Percentiles rank a stretch among this genome's conserved stretches.
phyloP scores from a whole-genome alignment of 805 yeast species.

The Cyberlindnera samutprakarnensis region DNA sequence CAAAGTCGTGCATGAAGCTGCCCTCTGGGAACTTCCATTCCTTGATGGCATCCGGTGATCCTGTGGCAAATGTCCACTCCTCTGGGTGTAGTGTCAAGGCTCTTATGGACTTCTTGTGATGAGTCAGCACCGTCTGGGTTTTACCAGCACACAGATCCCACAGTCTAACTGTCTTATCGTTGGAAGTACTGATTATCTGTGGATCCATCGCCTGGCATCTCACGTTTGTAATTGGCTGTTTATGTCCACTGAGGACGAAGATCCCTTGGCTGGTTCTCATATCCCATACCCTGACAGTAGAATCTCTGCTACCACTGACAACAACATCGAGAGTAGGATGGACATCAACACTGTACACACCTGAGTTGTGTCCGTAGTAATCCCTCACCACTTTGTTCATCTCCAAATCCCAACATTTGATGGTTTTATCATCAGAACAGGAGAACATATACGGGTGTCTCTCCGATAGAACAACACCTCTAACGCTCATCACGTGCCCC shows the following conservation, averaged over 20 bases:
- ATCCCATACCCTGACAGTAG: conserved; percentile 89
- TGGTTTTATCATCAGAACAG: conserved; percentile 88
- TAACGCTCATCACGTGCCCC: conserved; percentile 86
- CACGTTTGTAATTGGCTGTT: conserved; percentile 64
- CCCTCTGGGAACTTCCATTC: conserved; percentile 85
- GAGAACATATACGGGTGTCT: conserved; percentile 85
- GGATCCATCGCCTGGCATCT: conserved; percentile 69
- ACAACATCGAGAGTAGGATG: conserved; percentile 85
- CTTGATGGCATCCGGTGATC: conserved; percentile 71
- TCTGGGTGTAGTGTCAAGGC: conserved; percentile 60
- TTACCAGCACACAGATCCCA: conserved; percentile 88
- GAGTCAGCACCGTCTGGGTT: conserved; percentile 65
- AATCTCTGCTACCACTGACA: conserved; percentile 85
- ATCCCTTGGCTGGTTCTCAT: conserved; percentile 71
- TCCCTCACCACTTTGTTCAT: conserved; percentile 73
- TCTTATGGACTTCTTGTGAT: conserved; percentile 78
- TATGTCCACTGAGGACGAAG: conserved; percentile 77
- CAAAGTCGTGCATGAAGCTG: conserved; percentile 51
- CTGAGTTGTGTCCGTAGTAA: conserved; percentile 91
- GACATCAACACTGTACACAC: conserved; percentile 73
- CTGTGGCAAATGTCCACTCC: conserved; percentile 72
- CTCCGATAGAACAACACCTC: conserved; percentile 65
- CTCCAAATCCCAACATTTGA: conserved; percentile 95
- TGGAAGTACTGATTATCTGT: conserved; percentile 74
- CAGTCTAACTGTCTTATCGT: conserved; percentile 77